Base-by-base conservation (phyloP, 2,329 filamentous ascomycete genomes). In the Penicillium freii region DNA sequence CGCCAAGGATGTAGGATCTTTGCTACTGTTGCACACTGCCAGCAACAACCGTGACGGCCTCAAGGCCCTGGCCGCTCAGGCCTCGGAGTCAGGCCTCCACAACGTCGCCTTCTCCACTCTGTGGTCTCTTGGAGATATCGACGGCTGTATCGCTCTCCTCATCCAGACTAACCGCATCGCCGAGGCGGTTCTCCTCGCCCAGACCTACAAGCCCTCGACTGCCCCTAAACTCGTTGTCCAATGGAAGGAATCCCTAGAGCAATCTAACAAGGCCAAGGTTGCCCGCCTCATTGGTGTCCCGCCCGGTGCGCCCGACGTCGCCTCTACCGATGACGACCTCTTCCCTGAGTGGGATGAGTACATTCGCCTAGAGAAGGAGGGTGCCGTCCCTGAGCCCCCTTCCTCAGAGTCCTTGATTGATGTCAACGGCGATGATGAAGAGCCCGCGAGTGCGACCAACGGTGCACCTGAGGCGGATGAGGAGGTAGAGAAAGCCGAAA, bases 281-380 rank as follows among this genome's bases (percentile, higher is more conserved):
- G 86, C 89, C 11, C 89, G 93, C 77, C 81, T 92, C 50, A 84
- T 99, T 53, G 93, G 90, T 59, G 83, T 91, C 0, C 94, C 94
- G 0, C 89, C 86, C 0, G 87, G 90, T 66, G 90, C 92, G 58
- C 77, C 76, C 3, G 81, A 82, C 59, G 60, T 68, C 36, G 57
- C 63, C n/a, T 61, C 65, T 15, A 78, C 80, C 7, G 83, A 86
- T 59, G 89, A 89, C 40, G 92, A 96, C 3, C 82, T 99, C 66
- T 99, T 99, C 78, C 93, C 93, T 0, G 91, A 97, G 69, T 99
- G 94, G 94, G 90, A 96, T 5, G 89, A 94, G 75, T 97, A 91
- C 80, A 72, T 97, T 66, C 82, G 84, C 69, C 73, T 96, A 61
- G 94, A 97, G 79, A 84, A 82, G 58, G 87, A 92, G 66, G 89